phyloP scores from a whole-genome alignment of 2,329 filamentous ascomycete species.

The Whalleya microplaca region DNA sequence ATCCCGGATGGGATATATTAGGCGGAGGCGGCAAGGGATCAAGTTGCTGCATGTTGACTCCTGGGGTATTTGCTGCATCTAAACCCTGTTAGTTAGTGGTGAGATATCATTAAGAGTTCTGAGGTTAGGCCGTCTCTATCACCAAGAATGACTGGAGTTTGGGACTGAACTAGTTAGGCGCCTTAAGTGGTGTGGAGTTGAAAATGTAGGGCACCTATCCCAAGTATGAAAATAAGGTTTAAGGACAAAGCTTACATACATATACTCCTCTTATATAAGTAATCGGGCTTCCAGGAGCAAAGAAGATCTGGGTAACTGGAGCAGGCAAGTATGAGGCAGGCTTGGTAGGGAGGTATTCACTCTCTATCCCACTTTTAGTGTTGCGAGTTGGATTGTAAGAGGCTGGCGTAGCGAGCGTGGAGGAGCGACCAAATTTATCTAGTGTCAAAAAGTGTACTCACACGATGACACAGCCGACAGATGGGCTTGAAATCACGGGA shows the following conservation, averaged over 20 bases:
- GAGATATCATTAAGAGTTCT: not conserved
- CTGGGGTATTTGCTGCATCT: not conserved
- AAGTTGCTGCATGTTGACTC: slow-evolving; percentile 33
- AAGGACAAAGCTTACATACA: not conserved
- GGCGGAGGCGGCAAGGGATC: slow-evolving; percentile 41
- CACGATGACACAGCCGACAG: not conserved
- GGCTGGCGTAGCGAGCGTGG: not conserved
- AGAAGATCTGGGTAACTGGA: not conserved
- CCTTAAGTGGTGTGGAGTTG: not conserved
- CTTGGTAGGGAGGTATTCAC: not conserved
- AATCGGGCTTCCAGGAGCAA: not conserved
- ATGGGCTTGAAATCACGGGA: not conserved
- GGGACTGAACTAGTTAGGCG: not conserved
- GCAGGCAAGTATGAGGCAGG: too few relatives aligned
- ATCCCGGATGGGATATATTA: slow-evolving; percentile 49
- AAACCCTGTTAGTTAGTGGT: not conserved
- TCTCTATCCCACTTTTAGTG: not conserved
- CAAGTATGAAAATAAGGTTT: not conserved
- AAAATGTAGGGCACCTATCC: not conserved
- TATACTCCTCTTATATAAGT: not conserved
- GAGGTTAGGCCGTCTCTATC: not conserved
- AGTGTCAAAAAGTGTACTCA: not conserved
- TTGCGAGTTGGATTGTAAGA: not conserved
- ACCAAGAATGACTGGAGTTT: not conserved
- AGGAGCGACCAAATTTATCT: not conserved